Conservation (phyloP, 163 green algal species). For the Scenedesmus sp. region DNA sequence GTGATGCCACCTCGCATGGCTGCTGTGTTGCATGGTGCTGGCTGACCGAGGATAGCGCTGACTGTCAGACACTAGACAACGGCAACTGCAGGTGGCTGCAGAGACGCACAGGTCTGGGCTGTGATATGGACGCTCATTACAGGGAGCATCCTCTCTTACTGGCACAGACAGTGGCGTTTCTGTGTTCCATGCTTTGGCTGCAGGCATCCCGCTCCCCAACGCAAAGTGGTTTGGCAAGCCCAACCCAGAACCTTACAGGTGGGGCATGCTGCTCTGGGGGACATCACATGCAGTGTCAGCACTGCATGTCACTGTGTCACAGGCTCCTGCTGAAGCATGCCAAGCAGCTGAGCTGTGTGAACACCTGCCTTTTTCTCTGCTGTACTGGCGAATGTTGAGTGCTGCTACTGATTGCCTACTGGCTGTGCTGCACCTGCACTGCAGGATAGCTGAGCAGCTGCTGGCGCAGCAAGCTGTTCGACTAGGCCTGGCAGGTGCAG, state of each 20-base stretch:
- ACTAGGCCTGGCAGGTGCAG: slow-evolving; percentile 61
- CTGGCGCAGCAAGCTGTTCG: slow-evolving; percentile 73
- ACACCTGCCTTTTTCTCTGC: not conserved
- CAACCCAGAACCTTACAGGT: slow-evolving; percentile 78
- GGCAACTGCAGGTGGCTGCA: too few species aligned
- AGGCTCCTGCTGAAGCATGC: not conserved
- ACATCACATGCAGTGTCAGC: not conserved
- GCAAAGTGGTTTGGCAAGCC: slow-evolving; percentile 84
- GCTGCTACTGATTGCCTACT: not conserved
- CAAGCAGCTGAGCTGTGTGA: not conserved
- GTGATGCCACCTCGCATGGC: too few species aligned
- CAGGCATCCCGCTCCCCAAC: slow-evolving; percentile 49
- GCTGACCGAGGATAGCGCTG: too few species aligned
- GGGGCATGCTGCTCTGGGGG: not conserved
- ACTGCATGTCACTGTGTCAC: not conserved
- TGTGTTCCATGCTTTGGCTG: not conserved
- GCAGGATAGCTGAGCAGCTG: slow-evolving; percentile 67
- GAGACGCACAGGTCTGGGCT: too few species aligned
- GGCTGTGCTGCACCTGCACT: not conserved
- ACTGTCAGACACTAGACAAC: too few species aligned
- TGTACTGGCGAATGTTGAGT: not conserved
- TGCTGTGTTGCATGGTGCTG: too few species aligned
- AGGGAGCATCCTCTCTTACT: too few species aligned
- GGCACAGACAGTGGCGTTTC: not conserved
- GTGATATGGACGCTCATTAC: too few species aligned